These are phyloP conservation scores for Leucosporidium scottii DNA, from an alignment of 768 basidiomycete species.

Conservation along the genomic window DNA sequence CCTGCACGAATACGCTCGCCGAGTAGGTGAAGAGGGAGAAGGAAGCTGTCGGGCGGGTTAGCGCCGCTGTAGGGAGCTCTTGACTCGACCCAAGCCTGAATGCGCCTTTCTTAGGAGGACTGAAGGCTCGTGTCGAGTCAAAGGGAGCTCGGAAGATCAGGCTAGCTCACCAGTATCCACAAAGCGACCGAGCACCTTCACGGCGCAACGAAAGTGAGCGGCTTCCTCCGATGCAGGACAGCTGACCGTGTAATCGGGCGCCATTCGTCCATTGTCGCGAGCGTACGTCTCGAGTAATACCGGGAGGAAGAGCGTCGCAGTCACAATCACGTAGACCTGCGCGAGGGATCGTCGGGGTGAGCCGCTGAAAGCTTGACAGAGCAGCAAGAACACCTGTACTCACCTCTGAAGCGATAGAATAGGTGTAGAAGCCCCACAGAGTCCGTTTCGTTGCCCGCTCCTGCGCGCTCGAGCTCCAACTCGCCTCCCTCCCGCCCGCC, in stretches of 20 bases:
- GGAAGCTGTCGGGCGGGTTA: slow-evolving; percentile 2
- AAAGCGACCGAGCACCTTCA: background rate
- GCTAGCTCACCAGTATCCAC: slow-evolving; percentile 19
- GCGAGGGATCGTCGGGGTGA: background rate
- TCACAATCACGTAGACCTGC: background rate
- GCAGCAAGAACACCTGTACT: background rate
- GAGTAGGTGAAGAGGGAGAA: slow-evolving; percentile 79
- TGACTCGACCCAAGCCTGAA: no score
- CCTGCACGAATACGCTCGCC: slow-evolving; percentile 77
- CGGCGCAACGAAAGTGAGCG: slow-evolving; percentile 5
- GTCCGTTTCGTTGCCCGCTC: background rate
- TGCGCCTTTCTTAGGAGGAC: no score
- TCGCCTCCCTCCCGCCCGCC: no score
- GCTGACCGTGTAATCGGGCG: background rate
- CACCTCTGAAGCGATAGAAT: slow-evolving; percentile 15
- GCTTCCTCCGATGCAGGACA: slow-evolving; percentile 12
- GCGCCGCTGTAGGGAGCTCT: no score
- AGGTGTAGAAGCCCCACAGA: slow-evolving; percentile 6
- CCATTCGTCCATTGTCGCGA: slow-evolving; percentile 5
- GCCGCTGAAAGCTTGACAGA: background rate
- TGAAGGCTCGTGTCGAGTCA: no score
- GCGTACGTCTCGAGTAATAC: slow-evolving; percentile 10
- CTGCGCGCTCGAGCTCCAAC: no score
- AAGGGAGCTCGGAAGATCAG: no score
- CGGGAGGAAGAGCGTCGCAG: background rate